phyloP scores from a whole-genome alignment of 2,329 filamentous ascomycete species.

The Knufia petricola region DNA sequence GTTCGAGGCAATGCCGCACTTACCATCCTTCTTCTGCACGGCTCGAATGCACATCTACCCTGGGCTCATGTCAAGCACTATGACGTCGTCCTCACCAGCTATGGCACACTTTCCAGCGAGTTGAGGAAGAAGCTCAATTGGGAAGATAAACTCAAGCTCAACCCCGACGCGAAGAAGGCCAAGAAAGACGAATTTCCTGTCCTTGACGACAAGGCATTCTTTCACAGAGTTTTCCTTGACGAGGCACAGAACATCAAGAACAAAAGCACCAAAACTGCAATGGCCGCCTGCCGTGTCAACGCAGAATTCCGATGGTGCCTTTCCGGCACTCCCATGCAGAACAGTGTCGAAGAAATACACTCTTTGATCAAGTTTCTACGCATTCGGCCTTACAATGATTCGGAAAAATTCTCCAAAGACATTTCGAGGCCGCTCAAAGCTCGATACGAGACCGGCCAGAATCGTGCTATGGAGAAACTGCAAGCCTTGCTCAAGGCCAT shows the following conservation, averaged over 20 bases:
- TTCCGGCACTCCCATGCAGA: constrained; percentile 84
- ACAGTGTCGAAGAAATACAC: constrained; percentile 66
- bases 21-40: constrained; percentile 61
- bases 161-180: constrained; percentile 31
- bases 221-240: constrained; percentile 65
- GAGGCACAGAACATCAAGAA: constrained; percentile 80
- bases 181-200: constrained; percentile 42
- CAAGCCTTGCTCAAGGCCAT: constrained; percentile 69
- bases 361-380: constrained; percentile 67
- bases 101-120: constrained; percentile 60
- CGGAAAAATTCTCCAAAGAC: constrained; percentile 49
- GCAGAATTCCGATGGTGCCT: constrained; percentile 61
- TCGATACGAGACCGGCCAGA: constrained; percentile 41
- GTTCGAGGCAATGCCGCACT: constrained; percentile 51
- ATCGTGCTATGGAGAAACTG: constrained; percentile 57
- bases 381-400: constrained; percentile 63
- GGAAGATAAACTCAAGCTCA: constrained; percentile 40
- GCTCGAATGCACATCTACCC: constrained; percentile 44
- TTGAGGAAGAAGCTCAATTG: constrained; percentile 51
- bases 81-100: constrained; percentile 73
- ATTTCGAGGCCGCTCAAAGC: constrained; percentile 46
- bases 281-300: constrained; percentile 50
- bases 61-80: constrained; percentile 55
- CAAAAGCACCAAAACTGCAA: constrained; percentile 50
- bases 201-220: constrained; percentile 50